Percentiles rank a stretch among this genome's conserved stretches.
phyloP scores from a whole-genome alignment of 345 rosid genomes.

The Linum usitatissimum region DNA sequence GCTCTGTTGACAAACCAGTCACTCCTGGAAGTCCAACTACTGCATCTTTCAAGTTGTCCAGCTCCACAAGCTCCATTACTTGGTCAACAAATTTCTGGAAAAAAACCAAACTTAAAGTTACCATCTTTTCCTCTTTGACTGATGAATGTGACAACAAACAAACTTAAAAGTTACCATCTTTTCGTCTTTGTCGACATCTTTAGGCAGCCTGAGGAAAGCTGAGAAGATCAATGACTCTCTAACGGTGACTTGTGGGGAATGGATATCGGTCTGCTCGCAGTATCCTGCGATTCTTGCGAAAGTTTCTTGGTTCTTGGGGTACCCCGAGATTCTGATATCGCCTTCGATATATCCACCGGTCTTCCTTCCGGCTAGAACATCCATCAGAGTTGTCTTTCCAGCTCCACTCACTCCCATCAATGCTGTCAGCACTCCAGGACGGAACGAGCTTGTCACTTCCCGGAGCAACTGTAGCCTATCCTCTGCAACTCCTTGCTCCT shows the following conservation, averaged over 20 bases:
- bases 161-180: conserved; percentile 42
- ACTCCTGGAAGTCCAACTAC: conserved; percentile 45
- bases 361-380: conserved; percentile 89
- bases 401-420: conserved; percentile 98
- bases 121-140: background rate
- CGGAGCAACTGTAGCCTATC: conserved; percentile 62
- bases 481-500: conserved; percentile 56
- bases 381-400: conserved; percentile 95
- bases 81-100: conserved; percentile 44
- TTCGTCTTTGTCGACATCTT: conserved; percentile 59
- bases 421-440: conserved; percentile 89
- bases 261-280: conserved; percentile 84
- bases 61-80: conserved; percentile 41
- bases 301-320: conserved; percentile 71
- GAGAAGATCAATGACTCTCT: conserved; percentile 78
- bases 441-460: conserved; percentile 72
- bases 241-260: conserved; percentile 84
- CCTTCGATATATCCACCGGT: conserved; percentile 89
- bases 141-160: background rate
- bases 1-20: conserved; percentile 44
- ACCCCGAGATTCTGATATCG: conserved; percentile 74
- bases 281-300: conserved; percentile 94
- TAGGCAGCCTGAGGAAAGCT: conserved; percentile 74
- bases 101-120: background rate
- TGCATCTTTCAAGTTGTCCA: conserved; percentile 29